Conservation (phyloP, 306 rosid genomes). For the Pterocarpus santalinus region DNA sequence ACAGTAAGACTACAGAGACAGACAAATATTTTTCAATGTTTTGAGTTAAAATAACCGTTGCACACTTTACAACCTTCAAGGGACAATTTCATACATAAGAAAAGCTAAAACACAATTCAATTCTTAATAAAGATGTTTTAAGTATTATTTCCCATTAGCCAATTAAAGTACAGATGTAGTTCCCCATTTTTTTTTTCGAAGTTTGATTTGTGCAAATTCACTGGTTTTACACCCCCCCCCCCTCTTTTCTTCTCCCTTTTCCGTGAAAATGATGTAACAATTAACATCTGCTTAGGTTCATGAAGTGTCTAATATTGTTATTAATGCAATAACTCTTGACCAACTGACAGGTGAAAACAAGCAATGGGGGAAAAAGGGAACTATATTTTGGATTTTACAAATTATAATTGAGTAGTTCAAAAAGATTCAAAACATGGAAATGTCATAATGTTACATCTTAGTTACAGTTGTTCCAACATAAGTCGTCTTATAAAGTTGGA, state of each 20-base stretch:
- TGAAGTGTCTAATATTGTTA: too few species aligned
- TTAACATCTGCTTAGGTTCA: too few species aligned
- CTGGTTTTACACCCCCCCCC: not conserved
- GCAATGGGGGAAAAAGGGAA: conserved; percentile 7
- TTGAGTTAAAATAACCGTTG: not conserved
- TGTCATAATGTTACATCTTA: conserved; percentile 23
- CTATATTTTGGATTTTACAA: conserved; percentile 18
- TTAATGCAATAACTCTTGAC: not conserved
- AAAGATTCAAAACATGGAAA: conserved; percentile 27
- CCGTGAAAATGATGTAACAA: too few species aligned
- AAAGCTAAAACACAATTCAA: conserved; percentile 10
- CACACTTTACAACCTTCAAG: not conserved
- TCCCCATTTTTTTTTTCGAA: not conserved
- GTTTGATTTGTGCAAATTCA: conserved; percentile 1
- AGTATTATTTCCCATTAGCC: conserved; percentile 4
- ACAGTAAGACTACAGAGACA: conserved; percentile 16
- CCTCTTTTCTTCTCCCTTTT: too few species aligned
- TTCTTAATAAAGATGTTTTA: conserved; percentile 16
- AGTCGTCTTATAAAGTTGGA: conserved; percentile 29
- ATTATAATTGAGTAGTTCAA: conserved; percentile 19
- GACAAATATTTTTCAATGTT: conserved; percentile 9
- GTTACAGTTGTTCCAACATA: not conserved
- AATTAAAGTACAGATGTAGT: conserved; percentile 23
- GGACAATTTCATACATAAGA: conserved; percentile 32
- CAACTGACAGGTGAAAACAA: conserved; percentile 26